Evolutionary conservation across 768 basidiomycete species (phyloP).

Genomic region (Boletus sensibilis): DNA sequence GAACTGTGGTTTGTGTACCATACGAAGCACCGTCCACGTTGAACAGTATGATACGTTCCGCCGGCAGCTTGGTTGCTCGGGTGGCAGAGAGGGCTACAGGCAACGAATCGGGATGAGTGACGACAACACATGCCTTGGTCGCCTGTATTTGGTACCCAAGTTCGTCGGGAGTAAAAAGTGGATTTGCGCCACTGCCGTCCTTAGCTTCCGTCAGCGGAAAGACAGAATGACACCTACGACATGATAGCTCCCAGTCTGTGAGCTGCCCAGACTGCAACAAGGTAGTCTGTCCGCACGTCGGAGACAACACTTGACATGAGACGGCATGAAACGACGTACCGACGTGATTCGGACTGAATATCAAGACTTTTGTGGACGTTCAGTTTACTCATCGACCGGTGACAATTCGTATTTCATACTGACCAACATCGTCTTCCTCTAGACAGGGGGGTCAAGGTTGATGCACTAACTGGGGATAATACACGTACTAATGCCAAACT

Average conservation of each 20-base stretch:
- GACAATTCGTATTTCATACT: constrained; percentile 5
- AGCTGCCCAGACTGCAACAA: constrained; percentile 53
- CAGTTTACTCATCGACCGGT: background rate
- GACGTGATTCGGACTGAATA: constrained; percentile 67
- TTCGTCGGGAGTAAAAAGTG: constrained; percentile 56
- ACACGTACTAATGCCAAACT: constrained; percentile 35
- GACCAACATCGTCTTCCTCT: constrained; percentile 43
- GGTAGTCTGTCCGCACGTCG: constrained; percentile 42
- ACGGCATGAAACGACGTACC: constrained; percentile 37
- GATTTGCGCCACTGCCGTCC: constrained; percentile 56
- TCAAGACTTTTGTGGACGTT: constrained; percentile 44
- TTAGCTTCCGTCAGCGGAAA: background rate
- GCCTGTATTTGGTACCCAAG: constrained; percentile 54
- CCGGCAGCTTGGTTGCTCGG: constrained; percentile 38
- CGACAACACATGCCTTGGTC: constrained; percentile 46
- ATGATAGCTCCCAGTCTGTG: constrained; percentile 57
- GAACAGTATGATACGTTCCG: constrained; percentile 46
- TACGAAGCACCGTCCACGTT: constrained; percentile 20
- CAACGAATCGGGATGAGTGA: constrained; percentile 47
- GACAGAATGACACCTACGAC: constrained; percentile 42
- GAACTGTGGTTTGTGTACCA: constrained; percentile 37
- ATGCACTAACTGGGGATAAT: background rate
- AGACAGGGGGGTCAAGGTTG: background rate
- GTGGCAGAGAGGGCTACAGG: constrained; percentile 47
- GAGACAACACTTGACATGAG: background rate